Percentiles rank a stretch among this genome's conserved stretches.
Evolutionary conservation across 2,329 filamentous ascomycete species (phyloP).

Genomic region (Neonectria coccinea): DNA sequence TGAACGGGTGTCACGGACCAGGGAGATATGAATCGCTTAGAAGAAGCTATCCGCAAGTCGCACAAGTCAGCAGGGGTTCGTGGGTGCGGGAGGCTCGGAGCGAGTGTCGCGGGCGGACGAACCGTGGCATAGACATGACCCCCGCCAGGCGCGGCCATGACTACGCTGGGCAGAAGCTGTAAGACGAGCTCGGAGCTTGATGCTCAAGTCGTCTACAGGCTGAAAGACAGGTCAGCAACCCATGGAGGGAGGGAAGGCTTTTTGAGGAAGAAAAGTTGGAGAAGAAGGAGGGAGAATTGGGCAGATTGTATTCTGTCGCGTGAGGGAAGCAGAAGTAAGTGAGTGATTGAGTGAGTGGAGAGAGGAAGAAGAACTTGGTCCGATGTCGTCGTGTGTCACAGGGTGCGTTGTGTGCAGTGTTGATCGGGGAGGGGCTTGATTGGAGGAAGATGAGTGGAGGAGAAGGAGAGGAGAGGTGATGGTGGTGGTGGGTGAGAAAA

Average conservation of each 20-base stretch:
- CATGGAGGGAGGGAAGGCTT: slow-evolving; percentile 34
- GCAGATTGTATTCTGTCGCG: neutral
- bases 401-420: slow-evolving; percentile 8
- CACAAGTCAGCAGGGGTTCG: slow-evolving; percentile 10
- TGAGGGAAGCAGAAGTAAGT: neutral
- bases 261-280: slow-evolving; percentile 16
- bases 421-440: slow-evolving; percentile 6
- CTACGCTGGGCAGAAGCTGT: slow-evolving; percentile 36
- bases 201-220: slow-evolving; percentile 40
- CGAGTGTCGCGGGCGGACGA: slow-evolving; percentile 47
- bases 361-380: slow-evolving; percentile 7
- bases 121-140: slow-evolving; percentile 69
- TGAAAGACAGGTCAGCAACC: slow-evolving; percentile 40
- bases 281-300: slow-evolving; percentile 10
- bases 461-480: neutral
- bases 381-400: slow-evolving; percentile 35
- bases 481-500: neutral
- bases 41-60: slow-evolving; percentile 75
- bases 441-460: slow-evolving; percentile 10
- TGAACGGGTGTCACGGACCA: slow-evolving; percentile 65
- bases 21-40: slow-evolving; percentile 93
- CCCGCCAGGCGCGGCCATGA: slow-evolving; percentile 55
- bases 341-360: slow-evolving; percentile 1
- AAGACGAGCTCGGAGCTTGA: slow-evolving; percentile 37
- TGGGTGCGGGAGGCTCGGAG: slow-evolving; percentile 10